Base-by-base conservation (phyloP, 495 filamentous ascomycete genomes). In the Podospora anserina region DNA sequence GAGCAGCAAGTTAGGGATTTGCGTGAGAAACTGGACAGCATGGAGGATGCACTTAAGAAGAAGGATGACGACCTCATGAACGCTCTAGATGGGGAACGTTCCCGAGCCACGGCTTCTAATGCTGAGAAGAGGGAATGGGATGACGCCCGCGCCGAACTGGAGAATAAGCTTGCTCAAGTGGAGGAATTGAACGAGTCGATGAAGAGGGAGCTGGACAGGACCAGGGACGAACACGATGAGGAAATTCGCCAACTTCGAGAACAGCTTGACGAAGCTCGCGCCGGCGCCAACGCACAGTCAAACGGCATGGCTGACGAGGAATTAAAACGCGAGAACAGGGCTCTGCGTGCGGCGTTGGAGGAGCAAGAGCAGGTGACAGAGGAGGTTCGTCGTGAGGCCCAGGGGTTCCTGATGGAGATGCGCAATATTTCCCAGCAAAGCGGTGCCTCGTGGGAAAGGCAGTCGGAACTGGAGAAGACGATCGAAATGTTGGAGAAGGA, bases 371-470 rank as follows among this genome's bases (percentile, higher is more conserved):
- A 90, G 61, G 85, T 96, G n/a, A 97, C 94, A 0, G 90, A 94
- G 66, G 91, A 96, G 74, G 95, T 97, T 44, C 87, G 92, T 23
- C 87, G 85, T 49, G 92, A 97, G 80, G 93, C 96, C 0, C 88
- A 91, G 64, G 85, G 88, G 61, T 97, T 92, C 76, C 81, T 99
- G 18, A 85, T 85, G 68, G 94, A 99, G 78, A 98, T 98, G 96
- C 90, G 90, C 70, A 82, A 82, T 34, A 84, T 99, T 53, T 93
- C 93, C 15, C 87, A 92, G 65, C 89, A 92, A 65, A 93, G 88
- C 70, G 87, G 88, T 65, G 79, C 88, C n/a, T 88, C 90, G 15
- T 89, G 90, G 82, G 92, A 96, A 68, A 88, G 87, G 63, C 94
- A 99, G 79, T 86, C 93, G 56, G 85, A 87, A 58, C 82, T 98